Conservation (phyloP, 306 rosid species). For the Comarum palustre region DNA sequence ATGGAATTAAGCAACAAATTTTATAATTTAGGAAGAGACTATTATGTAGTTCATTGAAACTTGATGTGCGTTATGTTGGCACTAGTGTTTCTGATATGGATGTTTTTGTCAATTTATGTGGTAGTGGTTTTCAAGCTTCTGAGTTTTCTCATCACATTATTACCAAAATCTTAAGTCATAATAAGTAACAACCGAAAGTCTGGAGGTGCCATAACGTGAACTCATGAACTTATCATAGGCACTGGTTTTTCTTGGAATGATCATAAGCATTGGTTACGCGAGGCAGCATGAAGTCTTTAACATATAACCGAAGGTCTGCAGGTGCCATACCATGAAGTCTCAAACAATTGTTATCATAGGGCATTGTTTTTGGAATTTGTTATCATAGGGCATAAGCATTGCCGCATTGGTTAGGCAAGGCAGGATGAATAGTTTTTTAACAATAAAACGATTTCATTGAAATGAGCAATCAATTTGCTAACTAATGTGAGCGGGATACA, state of each 20-base stretch:
- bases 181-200: neutral
- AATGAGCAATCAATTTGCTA: neutral
- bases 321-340: neutral
- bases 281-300: too few species aligned
- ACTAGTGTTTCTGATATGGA: neutral
- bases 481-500: neutral
- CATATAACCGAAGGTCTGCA: neutral
- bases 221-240: too few species aligned
- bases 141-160: neutral
- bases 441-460: neutral
- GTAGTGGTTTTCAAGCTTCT: neutral
- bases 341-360: too few species aligned
- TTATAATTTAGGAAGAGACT: neutral
- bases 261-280: too few species aligned
- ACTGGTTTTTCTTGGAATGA: too few species aligned
- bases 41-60: slow-evolving; percentile 15
- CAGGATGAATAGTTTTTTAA: neutral
- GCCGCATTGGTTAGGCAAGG: too few species aligned
- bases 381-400: too few species aligned
- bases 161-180: too few species aligned
- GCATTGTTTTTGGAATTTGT: too few species aligned
- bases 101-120: neutral
- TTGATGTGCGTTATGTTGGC: slow-evolving; percentile 3
- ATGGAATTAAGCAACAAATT: neutral
- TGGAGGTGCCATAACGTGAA: neutral